Conservation (phyloP, 345 rosid species). For the Gossypium longicalyx region DNA sequence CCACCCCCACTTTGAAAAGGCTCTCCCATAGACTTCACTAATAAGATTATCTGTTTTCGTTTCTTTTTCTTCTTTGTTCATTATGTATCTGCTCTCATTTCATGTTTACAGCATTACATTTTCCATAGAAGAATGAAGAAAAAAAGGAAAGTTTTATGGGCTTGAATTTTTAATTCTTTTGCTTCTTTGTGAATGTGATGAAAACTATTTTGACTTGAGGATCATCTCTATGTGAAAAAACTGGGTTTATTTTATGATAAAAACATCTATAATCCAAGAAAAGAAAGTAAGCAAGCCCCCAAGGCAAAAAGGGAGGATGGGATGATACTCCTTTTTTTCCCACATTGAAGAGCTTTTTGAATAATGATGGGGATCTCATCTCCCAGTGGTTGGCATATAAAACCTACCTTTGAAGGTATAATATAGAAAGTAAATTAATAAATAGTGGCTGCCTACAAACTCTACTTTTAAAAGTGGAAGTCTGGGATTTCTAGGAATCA, state of each 20-base stretch:
- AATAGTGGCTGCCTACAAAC: constrained; percentile 16
- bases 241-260: no score
- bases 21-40: constrained; percentile 6
- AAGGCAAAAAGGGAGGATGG: neutral
- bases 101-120: no score
- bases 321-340: constrained; percentile 11
- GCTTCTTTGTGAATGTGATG: no score
- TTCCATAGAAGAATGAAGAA: no score
- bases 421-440: neutral
- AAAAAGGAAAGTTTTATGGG: no score
- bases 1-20: constrained; percentile 24
- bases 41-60: constrained; percentile 17
- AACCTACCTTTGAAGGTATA: constrained; percentile 22
- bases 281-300: no score
- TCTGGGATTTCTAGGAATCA: constrained; percentile 13
- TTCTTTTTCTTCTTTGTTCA: neutral
- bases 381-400: constrained; percentile 25
- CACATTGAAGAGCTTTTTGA: constrained; percentile 23
- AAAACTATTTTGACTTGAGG: no score
- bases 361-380: constrained; percentile 31
- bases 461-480: constrained; percentile 8
- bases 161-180: no score
- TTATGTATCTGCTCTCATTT: no score
- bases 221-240: no score
- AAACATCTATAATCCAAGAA: no score